These are phyloP conservation scores for Rhododendron williamsianum DNA, from an alignment of 148 eudicot species.

Conservation along the genomic window DNA sequence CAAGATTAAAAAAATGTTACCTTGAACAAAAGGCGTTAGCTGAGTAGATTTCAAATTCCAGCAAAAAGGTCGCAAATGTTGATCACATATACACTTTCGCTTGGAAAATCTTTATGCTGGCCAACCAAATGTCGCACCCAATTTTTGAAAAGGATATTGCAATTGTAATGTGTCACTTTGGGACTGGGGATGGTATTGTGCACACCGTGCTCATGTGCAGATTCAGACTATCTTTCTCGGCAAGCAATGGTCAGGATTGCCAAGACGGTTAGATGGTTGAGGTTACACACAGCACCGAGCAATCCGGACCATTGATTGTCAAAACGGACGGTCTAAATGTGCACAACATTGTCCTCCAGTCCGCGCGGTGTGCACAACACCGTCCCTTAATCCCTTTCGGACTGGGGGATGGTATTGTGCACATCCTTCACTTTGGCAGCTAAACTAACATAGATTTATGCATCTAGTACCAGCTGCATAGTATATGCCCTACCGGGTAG, in stretches of 20 bases:
- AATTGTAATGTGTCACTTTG: background rate
- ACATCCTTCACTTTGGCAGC: background rate
- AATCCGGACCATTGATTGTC: too few relatives aligned
- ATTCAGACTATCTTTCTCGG: too few relatives aligned
- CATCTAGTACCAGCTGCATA: background rate
- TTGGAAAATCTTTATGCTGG: constrained; percentile 3
- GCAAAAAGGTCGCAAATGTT: background rate
- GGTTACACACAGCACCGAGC: too few relatives aligned
- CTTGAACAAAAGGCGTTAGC: background rate
- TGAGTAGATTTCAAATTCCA: background rate
- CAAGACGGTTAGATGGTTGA: too few relatives aligned
- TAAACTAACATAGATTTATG: background rate
- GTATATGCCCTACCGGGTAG: background rate
- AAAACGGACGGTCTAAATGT: too few relatives aligned
- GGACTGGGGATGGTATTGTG: too few relatives aligned
- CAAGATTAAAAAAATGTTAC: background rate
- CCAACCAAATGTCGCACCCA: background rate
- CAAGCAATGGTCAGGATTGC: too few relatives aligned
- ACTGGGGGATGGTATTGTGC: too few relatives aligned
- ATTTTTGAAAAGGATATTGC: background rate
- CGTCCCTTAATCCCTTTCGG: too few relatives aligned
- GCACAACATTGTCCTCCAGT: too few relatives aligned
- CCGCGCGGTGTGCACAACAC: too few relatives aligned
- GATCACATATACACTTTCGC: background rate
- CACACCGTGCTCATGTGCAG: too few relatives aligned